These are phyloP conservation scores for Fonsecaea erecta DNA, from an alignment of 2,329 filamentous ascomycete genomes.

Conservation along the genomic window DNA sequence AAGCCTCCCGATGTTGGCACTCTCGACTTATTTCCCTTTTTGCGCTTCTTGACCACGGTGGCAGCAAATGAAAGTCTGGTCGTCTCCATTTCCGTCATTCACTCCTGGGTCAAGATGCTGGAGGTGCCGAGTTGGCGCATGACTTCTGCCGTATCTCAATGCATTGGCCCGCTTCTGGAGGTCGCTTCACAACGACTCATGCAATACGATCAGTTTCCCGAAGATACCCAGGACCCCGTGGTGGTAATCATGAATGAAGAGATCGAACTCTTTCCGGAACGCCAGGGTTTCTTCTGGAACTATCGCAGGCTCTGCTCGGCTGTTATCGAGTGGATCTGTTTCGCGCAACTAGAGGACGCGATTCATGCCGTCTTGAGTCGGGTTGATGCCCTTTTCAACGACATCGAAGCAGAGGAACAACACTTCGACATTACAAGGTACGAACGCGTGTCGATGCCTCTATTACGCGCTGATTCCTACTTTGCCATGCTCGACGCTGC, in stretches of 20 bases:
- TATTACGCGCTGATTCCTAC: constrained; percentile 82
- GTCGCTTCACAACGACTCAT: constrained; percentile 82
- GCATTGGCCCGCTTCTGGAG: constrained; percentile 78
- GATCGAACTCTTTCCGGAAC: constrained; percentile 90
- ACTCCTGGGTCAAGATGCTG: constrained; percentile 85
- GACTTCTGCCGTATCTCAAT: constrained; percentile 62
- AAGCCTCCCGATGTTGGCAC: constrained; percentile 67
- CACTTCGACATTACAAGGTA: constrained; percentile 44
- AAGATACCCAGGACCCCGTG: constrained; percentile 79
- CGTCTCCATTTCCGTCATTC: constrained; percentile 88
- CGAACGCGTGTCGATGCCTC: constrained; percentile 53
- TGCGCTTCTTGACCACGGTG: constrained; percentile 78
- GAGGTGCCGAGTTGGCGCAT: constrained; percentile 71
- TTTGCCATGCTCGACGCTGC: constrained; percentile 88
- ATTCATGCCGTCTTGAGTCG: constrained; percentile 83
- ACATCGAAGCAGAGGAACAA: constrained; percentile 48
- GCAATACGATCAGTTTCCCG: constrained; percentile 83
- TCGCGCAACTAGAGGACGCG: constrained; percentile 80
- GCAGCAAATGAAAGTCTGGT: constrained; percentile 85
- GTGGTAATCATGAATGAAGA: constrained; percentile 86
- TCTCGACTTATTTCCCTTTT: constrained; percentile 73
- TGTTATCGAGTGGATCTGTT: constrained; percentile 84
- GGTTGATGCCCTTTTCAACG: constrained; percentile 72
- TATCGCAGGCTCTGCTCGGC: constrained; percentile 89
- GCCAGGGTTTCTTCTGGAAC: constrained; percentile 93